These are phyloP conservation scores for Oryza brachyantha DNA, from an alignment of 176 grass and related monocot species.

Conservation along the genomic window DNA sequence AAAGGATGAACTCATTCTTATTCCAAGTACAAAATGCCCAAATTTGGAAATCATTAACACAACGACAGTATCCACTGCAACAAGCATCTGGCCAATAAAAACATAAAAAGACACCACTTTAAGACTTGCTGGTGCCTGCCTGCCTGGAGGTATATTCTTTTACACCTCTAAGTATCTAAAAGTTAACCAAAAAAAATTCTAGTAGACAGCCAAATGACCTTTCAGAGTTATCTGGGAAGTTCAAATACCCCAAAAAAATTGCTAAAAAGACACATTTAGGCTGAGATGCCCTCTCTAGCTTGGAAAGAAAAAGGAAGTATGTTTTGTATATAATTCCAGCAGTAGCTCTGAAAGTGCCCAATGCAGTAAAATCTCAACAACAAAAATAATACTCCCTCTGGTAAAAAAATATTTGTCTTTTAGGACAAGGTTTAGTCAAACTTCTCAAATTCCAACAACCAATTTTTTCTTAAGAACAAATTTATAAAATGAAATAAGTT, in stretches of 20 bases:
- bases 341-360: neutral
- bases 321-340: neutral
- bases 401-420: too few relatives aligned
- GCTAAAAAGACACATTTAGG: neutral
- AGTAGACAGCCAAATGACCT: neutral
- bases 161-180: neutral
- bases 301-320: neutral
- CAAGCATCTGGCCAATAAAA: neutral
- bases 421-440: too few relatives aligned
- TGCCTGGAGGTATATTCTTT: too few relatives aligned
- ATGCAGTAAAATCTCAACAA: neutral
- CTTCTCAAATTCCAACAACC: too few relatives aligned
- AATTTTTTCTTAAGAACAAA: too few relatives aligned
- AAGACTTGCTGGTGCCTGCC: neutral
- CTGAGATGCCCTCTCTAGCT: neutral
- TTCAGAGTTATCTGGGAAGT: neutral
- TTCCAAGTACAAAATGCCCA: neutral
- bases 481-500: too few relatives aligned
- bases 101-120: neutral
- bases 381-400: neutral
- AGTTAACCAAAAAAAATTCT: constrained; percentile 11
- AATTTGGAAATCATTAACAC: constrained; percentile 11
- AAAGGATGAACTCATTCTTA: neutral
- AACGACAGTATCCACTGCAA: neutral
- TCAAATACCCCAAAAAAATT: neutral